These are phyloP conservation scores for Podosphaera fusca DNA, from an alignment of 2,329 filamentous ascomycete species.

Conservation along the genomic window DNA sequence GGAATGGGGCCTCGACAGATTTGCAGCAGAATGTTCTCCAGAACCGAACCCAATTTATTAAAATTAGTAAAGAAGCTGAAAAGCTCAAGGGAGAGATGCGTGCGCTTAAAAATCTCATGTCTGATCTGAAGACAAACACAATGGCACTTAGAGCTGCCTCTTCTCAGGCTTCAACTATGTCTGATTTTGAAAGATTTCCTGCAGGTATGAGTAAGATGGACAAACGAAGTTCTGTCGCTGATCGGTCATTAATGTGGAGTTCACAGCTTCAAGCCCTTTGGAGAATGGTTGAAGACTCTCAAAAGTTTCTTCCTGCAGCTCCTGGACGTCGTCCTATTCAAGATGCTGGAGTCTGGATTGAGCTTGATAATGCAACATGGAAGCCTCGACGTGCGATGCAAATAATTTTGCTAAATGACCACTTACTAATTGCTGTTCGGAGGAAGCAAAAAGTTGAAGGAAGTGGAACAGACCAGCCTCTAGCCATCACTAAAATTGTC, in stretches of 20 bases:
- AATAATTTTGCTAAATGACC: conserved; percentile 82
- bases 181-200: conserved; percentile 27
- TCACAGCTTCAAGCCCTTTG: conserved; percentile 56
- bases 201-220: conserved; percentile 41
- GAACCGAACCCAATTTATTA: conserved; percentile 95
- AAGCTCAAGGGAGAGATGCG: conserved; percentile 95
- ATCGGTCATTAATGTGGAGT: conserved; percentile 43
- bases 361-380: conserved; percentile 93
- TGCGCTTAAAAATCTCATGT: conserved; percentile 70
- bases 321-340: conserved; percentile 84
- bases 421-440: conserved; percentile 69
- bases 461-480: conserved; percentile 23
- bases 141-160: conserved; percentile 39
- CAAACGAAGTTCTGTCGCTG: conserved; percentile 72
- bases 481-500: conserved; percentile 48
- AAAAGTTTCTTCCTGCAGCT: conserved; percentile 83
- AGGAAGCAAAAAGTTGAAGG: conserved; percentile 79
- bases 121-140: conserved; percentile 65
- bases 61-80: conserved; percentile 96
- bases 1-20: conserved; percentile 26
- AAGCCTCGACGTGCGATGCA: conserved; percentile 77
- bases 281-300: conserved; percentile 92
- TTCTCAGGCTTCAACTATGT: conserved; percentile 24
- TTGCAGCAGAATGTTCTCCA: conserved; percentile 91
- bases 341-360: conserved; percentile 83